phyloP scores from a whole-genome alignment of 495 filamentous ascomycete species.

The Lophium mytilinum region DNA sequence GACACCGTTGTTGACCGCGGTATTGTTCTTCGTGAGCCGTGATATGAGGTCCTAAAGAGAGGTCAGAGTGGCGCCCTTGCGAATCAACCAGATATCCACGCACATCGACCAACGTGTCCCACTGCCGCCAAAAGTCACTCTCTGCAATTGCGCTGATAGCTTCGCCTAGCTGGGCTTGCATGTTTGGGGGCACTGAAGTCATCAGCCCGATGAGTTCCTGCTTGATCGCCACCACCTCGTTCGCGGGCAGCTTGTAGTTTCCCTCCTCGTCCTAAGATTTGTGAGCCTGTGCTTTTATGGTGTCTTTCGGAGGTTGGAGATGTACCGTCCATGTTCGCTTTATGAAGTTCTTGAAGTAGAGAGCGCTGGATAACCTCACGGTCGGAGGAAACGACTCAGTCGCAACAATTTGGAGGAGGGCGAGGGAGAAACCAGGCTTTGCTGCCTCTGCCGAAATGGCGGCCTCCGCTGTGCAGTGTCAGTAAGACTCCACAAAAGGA shows the following conservation, averaged over 20 bases:
- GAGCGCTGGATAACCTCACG: conserved; percentile 78
- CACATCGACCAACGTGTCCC: conserved; percentile 85
- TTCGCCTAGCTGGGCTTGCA: conserved; percentile 91
- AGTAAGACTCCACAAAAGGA: conserved; percentile 7
- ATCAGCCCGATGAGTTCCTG: conserved; percentile 89
- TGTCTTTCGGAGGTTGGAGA: background rate
- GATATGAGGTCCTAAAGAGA: conserved; percentile 69
- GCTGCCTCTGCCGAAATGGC: conserved; percentile 65
- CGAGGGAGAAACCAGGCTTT: conserved; percentile 78
- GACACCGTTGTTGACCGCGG: conserved; percentile 80
- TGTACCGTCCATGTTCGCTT: conserved; percentile 76
- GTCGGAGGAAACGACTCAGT: conserved; percentile 57
- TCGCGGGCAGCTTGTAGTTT: conserved; percentile 69
- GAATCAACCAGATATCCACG: conserved; percentile 13
- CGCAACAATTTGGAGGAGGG: conserved; percentile 80
- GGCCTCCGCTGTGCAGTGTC: conserved; percentile 58
- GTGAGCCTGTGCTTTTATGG: background rate
- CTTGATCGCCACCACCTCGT: conserved; percentile 85
- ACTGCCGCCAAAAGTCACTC: conserved; percentile 92
- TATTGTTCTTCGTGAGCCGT: conserved; percentile 68
- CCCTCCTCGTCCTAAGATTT: conserved; percentile 70
- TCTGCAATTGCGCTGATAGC: conserved; percentile 95
- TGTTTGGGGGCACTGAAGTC: conserved; percentile 76
- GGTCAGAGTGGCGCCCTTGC: background rate
- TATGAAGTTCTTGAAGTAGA: conserved; percentile 98